Evolutionary conservation across 345 rosid species (phyloP).

Genomic region (Noccaea caerulescens): DNA sequence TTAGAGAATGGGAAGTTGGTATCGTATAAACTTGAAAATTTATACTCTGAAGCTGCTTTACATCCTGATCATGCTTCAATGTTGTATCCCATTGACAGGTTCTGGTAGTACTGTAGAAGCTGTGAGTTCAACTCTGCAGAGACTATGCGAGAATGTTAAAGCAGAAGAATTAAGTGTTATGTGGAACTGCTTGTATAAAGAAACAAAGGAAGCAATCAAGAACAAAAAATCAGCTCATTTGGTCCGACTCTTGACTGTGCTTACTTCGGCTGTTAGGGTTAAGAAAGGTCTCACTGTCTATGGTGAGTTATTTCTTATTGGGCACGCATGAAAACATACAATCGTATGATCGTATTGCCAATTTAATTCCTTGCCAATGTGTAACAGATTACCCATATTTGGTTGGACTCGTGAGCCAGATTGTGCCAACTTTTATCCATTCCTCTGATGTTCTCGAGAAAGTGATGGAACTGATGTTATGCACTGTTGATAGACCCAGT

Average conservation of each 20-base stretch:
- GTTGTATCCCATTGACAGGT: slow-evolving; percentile 45
- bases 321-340: not conserved
- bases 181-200: slow-evolving; percentile 60
- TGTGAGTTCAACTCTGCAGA: slow-evolving; percentile 53
- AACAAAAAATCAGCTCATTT: slow-evolving; percentile 46
- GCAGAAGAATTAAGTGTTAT: slow-evolving; percentile 54
- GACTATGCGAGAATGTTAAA: slow-evolving; percentile 57
- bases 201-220: slow-evolving; percentile 45
- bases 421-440: slow-evolving; percentile 47
- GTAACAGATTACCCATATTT: slow-evolving; percentile 60
- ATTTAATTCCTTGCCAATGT: slow-evolving; percentile 17
- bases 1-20: no score
- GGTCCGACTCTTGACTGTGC: slow-evolving; percentile 54
- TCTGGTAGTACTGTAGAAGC: slow-evolving; percentile 56
- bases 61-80: slow-evolving; percentile 7
- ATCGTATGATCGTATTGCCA: slow-evolving; percentile 9
- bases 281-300: slow-evolving; percentile 46
- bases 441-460: slow-evolving; percentile 55
- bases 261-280: slow-evolving; percentile 51
- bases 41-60: not conserved
- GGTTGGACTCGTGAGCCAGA: slow-evolving; percentile 49
- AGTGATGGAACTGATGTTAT: slow-evolving; percentile 60
- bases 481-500: slow-evolving; percentile 53
- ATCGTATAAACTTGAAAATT: not conserved
- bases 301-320: slow-evolving; percentile 52